Conservation (phyloP, 169 alveolate species). For the Eimeria zaria region DNA sequence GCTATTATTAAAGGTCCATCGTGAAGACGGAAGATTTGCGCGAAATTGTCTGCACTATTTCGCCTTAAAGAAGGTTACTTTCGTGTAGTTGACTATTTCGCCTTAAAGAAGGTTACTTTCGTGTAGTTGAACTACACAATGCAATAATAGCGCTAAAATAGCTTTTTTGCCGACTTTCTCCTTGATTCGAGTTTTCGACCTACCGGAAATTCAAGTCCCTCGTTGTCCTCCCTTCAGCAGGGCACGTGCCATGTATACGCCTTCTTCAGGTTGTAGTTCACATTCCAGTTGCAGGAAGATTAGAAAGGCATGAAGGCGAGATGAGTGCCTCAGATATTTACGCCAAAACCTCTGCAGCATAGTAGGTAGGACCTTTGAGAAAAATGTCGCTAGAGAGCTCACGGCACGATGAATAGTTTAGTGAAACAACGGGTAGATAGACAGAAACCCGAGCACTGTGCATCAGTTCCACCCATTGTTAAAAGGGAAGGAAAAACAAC, state of each 20-base stretch:
- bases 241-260: not conserved
- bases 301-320: not conserved
- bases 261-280: not conserved
- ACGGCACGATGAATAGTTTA: not conserved
- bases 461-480: too few relatives aligned
- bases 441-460: not conserved
- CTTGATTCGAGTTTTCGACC: not conserved
- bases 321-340: too few relatives aligned
- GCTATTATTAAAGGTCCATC: not conserved
- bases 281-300: not conserved
- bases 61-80: not conserved
- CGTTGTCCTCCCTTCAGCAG: not conserved
- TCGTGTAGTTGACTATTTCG: not conserved
- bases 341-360: not conserved
- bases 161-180: not conserved
- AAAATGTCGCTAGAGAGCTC: not conserved
- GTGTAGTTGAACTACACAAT: not conserved
- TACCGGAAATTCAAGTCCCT: not conserved
- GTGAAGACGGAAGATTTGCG: not conserved
- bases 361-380: not conserved
- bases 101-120: not conserved
- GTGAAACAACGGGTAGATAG: not conserved
- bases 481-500: too few relatives aligned
- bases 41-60: not conserved
- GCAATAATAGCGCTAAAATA: not conserved